Percentiles rank a stretch among this genome's conserved stretches.
These are phyloP conservation scores for Mucor circinelloides DNA, from an alignment of 371 early-diverging fungal species.

Conservation along the genomic window DNA sequence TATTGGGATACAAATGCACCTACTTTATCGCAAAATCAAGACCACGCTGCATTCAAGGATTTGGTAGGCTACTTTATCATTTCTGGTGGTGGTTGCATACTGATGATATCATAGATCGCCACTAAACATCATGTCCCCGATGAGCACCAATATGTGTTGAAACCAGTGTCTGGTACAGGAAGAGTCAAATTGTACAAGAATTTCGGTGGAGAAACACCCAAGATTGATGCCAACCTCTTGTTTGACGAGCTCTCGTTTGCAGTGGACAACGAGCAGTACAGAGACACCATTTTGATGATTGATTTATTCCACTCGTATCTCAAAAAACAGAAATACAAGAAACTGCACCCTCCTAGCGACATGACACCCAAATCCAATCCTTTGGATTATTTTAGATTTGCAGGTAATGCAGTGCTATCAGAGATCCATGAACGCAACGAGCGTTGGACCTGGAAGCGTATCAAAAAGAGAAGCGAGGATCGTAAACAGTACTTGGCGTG, in stretches of 20 bases:
- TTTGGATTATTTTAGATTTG: slow-evolving; percentile 85
- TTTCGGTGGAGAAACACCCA: slow-evolving; percentile 65
- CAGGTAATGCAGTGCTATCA: slow-evolving; percentile 70
- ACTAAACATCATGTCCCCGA: slow-evolving; percentile 53
- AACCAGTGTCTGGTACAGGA: slow-evolving; percentile 94
- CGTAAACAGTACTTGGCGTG: slow-evolving; percentile 80
- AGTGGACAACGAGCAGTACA: slow-evolving; percentile 89
- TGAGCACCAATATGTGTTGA: slow-evolving; percentile 84
- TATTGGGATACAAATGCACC: slow-evolving; percentile 89
- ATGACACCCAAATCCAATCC: slow-evolving; percentile 84
- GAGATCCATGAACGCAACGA: slow-evolving; percentile 89
- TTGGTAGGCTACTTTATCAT: slow-evolving; percentile 38
- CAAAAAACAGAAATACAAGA: slow-evolving; percentile 71
- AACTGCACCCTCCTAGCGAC: slow-evolving; percentile 77
- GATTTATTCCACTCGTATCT: slow-evolving; percentile 81
- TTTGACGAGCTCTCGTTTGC: slow-evolving; percentile 94
- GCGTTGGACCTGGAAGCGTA: slow-evolving; percentile 87
- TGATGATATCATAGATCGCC: slow-evolving; percentile 51
- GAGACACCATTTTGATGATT: slow-evolving; percentile 77
- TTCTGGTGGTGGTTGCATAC: not conserved
- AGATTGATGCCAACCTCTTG: slow-evolving; percentile 67
- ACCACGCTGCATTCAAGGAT: slow-evolving; percentile 55
- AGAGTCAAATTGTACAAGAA: slow-evolving; percentile 74
- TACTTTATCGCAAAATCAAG: slow-evolving; percentile 67
- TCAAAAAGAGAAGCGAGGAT: slow-evolving; percentile 83